Evolutionary conservation across 768 basidiomycete genomes (phyloP).

Genomic region (Russula vinacea): DNA sequence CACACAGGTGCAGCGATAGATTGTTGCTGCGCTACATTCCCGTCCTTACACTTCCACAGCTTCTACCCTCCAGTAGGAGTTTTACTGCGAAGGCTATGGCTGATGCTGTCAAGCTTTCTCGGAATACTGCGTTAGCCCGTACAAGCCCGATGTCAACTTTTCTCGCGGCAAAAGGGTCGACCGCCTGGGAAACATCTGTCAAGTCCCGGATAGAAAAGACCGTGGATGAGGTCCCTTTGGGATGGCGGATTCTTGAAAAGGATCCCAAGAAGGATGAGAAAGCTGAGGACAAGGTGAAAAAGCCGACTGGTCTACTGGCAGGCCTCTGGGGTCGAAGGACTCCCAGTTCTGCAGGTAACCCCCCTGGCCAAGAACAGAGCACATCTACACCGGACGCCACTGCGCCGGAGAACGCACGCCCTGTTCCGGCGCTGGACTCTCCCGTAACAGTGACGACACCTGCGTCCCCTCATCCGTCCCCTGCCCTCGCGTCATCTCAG

Average conservation of each 20-base stretch:
- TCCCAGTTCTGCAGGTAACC: slow-evolving; percentile 6
- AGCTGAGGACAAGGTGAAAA: slow-evolving; percentile 46
- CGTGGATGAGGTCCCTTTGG: slow-evolving; percentile 63
- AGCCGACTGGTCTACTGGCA: slow-evolving; percentile 60
- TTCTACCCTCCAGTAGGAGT: slow-evolving; percentile 51
- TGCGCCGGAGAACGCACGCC: slow-evolving; percentile 5
- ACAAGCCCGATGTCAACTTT: slow-evolving; percentile 69
- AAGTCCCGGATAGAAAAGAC: slow-evolving; percentile 50
- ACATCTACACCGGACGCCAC: not conserved
- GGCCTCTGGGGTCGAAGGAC: slow-evolving; percentile 56
- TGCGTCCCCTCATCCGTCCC: not conserved
- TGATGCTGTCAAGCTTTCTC: slow-evolving; percentile 61
- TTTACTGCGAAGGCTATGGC: slow-evolving; percentile 56
- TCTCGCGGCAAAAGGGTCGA: slow-evolving; percentile 65
- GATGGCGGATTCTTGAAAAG: slow-evolving; percentile 70
- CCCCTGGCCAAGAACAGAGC: slow-evolving; percentile 9
- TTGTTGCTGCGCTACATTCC: slow-evolving; percentile 49
- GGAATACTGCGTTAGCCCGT: slow-evolving; percentile 51
- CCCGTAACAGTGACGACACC: slow-evolving; percentile 9
- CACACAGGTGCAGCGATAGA: slow-evolving; percentile 38
- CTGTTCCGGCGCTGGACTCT: slow-evolving; percentile 4
- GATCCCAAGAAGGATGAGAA: slow-evolving; percentile 43
- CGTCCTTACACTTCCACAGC: slow-evolving; percentile 47
- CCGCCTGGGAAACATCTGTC: slow-evolving; percentile 70
- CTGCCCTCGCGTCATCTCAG: not conserved